Conservation (phyloP, 2,329 filamentous ascomycete species). For the Ascochyta koolunga region DNA sequence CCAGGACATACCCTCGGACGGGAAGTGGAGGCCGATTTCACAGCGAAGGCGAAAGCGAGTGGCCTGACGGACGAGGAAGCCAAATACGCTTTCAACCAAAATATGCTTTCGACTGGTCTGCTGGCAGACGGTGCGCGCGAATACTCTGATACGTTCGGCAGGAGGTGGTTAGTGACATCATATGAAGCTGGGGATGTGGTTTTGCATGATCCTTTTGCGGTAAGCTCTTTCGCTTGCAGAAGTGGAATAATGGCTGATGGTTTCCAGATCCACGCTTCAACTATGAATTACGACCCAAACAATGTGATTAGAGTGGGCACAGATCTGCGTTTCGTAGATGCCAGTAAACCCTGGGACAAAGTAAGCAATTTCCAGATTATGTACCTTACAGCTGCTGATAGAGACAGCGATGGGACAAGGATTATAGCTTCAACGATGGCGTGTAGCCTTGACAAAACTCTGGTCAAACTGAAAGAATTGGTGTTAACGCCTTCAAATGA, state of each 20-base stretch:
- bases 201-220: constrained; percentile 40
- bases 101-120: constrained; percentile 64
- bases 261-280: constrained; percentile 62
- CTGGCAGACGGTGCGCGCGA: constrained; percentile 58
- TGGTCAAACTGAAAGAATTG: no score
- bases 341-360: constrained; percentile 58
- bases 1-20: constrained; percentile 54
- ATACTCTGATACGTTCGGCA: constrained; percentile 52
- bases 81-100: constrained; percentile 55
- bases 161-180: constrained; percentile 58
- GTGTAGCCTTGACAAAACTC: not conserved
- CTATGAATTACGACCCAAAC: constrained; percentile 59
- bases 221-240: constrained; percentile 2
- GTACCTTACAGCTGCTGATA: not conserved
- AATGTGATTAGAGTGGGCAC: constrained; percentile 62
- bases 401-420: constrained; percentile 41
- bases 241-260: constrained; percentile 10
- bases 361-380: constrained; percentile 33
- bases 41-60: constrained; percentile 53
- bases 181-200: constrained; percentile 63
- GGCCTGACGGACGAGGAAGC: constrained; percentile 61
- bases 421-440: constrained; percentile 41
- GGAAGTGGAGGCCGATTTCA: constrained; percentile 59
- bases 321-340: constrained; percentile 62
- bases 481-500: not conserved